These are phyloP conservation scores for Fusarium hostae DNA, from an alignment of 2,329 filamentous ascomycete genomes.

Conservation along the genomic window DNA sequence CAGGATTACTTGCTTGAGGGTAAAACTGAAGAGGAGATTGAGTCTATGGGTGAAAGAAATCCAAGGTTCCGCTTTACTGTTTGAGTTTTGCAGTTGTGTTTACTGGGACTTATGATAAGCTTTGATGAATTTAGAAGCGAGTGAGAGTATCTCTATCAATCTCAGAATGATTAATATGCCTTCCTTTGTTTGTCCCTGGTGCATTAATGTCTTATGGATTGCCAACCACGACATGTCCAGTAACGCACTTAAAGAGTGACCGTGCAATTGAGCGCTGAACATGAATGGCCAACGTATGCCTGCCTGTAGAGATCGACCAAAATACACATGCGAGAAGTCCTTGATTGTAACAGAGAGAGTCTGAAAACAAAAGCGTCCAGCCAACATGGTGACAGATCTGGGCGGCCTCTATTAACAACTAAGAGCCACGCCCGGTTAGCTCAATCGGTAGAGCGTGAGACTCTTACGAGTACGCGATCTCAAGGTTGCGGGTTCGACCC, in stretches of 20 bases:
- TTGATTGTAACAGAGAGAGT: no score
- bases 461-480: slow-evolving; percentile 65
- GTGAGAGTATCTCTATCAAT: not conserved
- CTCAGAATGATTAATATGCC: accelerated
- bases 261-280: accelerated
- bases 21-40: slow-evolving; percentile 54
- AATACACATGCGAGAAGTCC: accelerated
- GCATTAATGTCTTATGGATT: accelerated
- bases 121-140: not conserved
- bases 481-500: slow-evolving; percentile 68
- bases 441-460: slow-evolving; percentile 71
- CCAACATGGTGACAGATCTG: accelerated
- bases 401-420: accelerated
- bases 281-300: accelerated
- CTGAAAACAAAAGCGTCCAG: accelerated
- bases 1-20: slow-evolving; percentile 55
- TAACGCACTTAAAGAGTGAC: accelerated
- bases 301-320: accelerated
- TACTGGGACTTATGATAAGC: accelerated
- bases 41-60: slow-evolving; percentile 55
- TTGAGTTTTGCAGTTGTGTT: not conserved
- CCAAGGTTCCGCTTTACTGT: slow-evolving; percentile 47
- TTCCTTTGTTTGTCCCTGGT: not conserved
- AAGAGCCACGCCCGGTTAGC: slow-evolving; percentile 50
- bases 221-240: accelerated